Base-by-base conservation (phyloP, 352 stramenopile genomes). In the Phytophthora tentaculata region DNA sequence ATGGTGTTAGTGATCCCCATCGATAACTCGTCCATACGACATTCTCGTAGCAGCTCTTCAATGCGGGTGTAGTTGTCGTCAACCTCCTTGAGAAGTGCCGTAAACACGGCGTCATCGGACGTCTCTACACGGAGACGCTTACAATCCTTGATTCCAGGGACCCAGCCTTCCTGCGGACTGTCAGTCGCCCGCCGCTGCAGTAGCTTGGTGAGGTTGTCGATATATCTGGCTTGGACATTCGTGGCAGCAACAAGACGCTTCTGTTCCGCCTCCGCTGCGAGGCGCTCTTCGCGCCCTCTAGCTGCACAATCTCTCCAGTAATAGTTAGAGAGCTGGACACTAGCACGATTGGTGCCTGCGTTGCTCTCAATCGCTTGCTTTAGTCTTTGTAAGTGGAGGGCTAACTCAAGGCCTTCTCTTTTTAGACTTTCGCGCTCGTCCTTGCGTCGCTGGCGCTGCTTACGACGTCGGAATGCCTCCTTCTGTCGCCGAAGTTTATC, bases 261-360 rank as follows among this genome's bases (percentile, higher is more conserved):
- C 29, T 71, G 60, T 24, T 61, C 49, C 2, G 12, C 9, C 35
- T 71, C 64, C 1, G 32, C 49, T 8, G 41, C 17, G 0, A 58
- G 10, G 7, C 64, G 26, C 22, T 48, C 20, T 14, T 59, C 22
- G 4, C 35, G n/a, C 16, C 59, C 26, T 1, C n/a, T 39, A 8
- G 37, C 9, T 13, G 64, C 57, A 20, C 32, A 50, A 9, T 60
- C 57, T 56, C 47, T 29, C 57, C 64, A 67, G 43, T 56, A 56
- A 29, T 56, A 56, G 20, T 43, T 44, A 3, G 14, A 43, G 17
- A 56, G 49, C 16, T 56, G 49, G 3, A 56, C 28, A 26, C 49
- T 56, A 7, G 49, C 49, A n/a, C 26, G 49, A 26, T 20, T 39
- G 48, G 48, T 54, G 29, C 24, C 23, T 2, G 48, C 20, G 35